Evolutionary conservation across 2,329 filamentous ascomycete species (phyloP).

Genomic region (Trichoderma sp.): DNA sequence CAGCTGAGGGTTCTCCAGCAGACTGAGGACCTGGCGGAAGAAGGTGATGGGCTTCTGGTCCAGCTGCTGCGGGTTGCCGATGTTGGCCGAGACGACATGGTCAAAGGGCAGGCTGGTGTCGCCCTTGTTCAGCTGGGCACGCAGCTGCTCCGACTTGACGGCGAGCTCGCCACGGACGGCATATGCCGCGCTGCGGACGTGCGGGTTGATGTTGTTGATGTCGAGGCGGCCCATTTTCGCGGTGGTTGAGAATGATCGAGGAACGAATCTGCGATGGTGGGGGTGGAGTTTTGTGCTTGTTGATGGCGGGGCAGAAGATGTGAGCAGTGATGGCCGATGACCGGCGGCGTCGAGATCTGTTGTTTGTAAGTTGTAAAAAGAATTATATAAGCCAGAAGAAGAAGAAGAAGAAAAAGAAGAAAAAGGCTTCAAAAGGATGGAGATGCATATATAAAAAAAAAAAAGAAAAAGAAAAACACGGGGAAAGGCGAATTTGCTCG

Average conservation of each 20-base stretch:
- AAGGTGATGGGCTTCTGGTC: conserved; percentile 99
- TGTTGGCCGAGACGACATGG: conserved; percentile 93
- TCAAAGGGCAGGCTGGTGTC: conserved; percentile 70
- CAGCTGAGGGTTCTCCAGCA: conserved; percentile 85
- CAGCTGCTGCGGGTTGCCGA: conserved; percentile 97
- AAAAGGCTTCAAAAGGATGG: background rate
- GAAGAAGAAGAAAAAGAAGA: background rate
- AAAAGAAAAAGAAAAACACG: background rate
- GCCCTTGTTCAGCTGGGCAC: conserved; percentile 65
- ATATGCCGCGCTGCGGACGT: conserved; percentile 85
- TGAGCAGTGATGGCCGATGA: conserved; percentile 13
- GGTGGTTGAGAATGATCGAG: conserved; percentile 12
- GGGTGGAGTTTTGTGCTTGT: conserved; percentile 23
- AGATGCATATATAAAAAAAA: background rate
- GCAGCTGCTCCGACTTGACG: conserved; percentile 87
- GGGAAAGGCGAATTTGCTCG: background rate
- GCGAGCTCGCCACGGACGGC: conserved; percentile 95
- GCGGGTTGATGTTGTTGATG: conserved; percentile 86
- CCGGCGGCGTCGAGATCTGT: conserved; percentile 15
- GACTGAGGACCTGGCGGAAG: conserved; percentile 92
- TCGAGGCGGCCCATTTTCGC: conserved; percentile 52
- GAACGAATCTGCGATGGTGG: conserved; percentile 33
- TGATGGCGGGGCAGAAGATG: conserved; percentile 22
- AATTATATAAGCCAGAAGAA: background rate
- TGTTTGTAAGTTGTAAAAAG: background rate